Evolutionary conservation across 192 early-diverging fungal genomes (phyloP).

Genomic region (Entomortierella parvispora): DNA sequence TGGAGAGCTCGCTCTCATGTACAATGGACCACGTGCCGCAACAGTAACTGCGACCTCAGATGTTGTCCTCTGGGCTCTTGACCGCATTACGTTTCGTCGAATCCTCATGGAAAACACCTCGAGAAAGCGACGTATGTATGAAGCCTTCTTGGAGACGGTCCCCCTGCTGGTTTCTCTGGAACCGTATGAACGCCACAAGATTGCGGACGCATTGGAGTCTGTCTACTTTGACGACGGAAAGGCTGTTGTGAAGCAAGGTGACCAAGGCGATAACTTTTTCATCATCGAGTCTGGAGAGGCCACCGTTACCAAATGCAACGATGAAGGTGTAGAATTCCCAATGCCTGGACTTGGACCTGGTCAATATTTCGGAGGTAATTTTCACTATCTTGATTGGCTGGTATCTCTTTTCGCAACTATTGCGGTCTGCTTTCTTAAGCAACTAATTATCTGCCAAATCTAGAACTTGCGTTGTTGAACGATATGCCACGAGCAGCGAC

Average conservation of each 20-base stretch:
- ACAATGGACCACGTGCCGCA: slow-evolving; percentile 97
- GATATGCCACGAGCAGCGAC: slow-evolving; percentile 94
- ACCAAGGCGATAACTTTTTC: slow-evolving; percentile 93
- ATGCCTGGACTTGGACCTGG: slow-evolving; percentile 81
- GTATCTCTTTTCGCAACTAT: no score
- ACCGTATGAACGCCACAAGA: slow-evolving; percentile 98
- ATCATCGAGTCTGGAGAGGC: slow-evolving; percentile 95
- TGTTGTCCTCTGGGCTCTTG: slow-evolving; percentile 94
- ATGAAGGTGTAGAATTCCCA: slow-evolving; percentile 80
- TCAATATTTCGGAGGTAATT: slow-evolving; percentile 94
- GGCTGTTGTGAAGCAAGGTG: slow-evolving; percentile 90
- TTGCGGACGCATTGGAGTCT: slow-evolving; percentile 97
- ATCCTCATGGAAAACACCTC: slow-evolving; percentile 99
- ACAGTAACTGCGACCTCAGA: slow-evolving; percentile 90
- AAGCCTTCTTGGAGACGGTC: slow-evolving; percentile 94
- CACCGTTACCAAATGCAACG: slow-evolving; percentile 81
- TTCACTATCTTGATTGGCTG: background rate
- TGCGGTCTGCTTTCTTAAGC: background rate
- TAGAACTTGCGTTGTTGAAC: slow-evolving; percentile 96
- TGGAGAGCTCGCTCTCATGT: slow-evolving; percentile 99
- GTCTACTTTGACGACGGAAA: slow-evolving; percentile 86
- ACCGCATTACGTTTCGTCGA: slow-evolving; percentile 96
- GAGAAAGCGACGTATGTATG: slow-evolving; percentile 95
- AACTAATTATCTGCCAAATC: background rate
- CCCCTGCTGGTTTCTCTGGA: slow-evolving; percentile 88